Conservation (phyloP, 2,329 filamentous ascomycete species). For the Cladophialophora psammophila region DNA sequence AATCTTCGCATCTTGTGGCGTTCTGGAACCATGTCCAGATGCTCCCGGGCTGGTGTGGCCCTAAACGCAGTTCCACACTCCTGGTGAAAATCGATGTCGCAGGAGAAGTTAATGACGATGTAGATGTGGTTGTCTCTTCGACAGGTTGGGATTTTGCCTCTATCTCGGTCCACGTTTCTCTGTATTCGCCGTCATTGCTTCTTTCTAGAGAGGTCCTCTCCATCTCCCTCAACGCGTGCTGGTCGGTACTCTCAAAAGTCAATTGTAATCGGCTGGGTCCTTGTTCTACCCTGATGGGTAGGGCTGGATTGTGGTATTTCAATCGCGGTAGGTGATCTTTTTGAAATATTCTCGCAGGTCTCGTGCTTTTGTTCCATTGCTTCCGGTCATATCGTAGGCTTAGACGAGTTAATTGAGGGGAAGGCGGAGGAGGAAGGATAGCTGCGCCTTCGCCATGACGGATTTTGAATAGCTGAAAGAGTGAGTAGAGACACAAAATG, state of each 20-base stretch:
- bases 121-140: slow-evolving; percentile 7
- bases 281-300: slow-evolving; percentile 83
- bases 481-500: slow-evolving; percentile 29
- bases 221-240: slow-evolving; percentile 21
- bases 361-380: slow-evolving; percentile 51
- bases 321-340: slow-evolving; percentile 79
- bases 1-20: slow-evolving; percentile 50
- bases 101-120: slow-evolving; percentile 42
- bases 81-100: slow-evolving; percentile 46
- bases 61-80: slow-evolving; percentile 43
- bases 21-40: slow-evolving; percentile 54
- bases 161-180: slow-evolving; percentile 28
- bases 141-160: slow-evolving; percentile 29
- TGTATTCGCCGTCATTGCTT: slow-evolving; percentile 13
- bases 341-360: slow-evolving; percentile 81
- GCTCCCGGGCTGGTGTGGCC: slow-evolving; percentile 46
- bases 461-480: slow-evolving; percentile 72
- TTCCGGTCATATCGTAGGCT: slow-evolving; percentile 50
- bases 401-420: slow-evolving; percentile 49
- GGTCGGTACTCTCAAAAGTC: slow-evolving; percentile 47
- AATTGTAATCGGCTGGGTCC: slow-evolving; percentile 46
- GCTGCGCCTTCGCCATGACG: slow-evolving; percentile 84
- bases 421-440: slow-evolving; percentile 66
- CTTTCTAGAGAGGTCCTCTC: slow-evolving; percentile 15
- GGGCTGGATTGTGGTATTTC: slow-evolving; percentile 90